Percentiles rank a stretch among this genome's conserved stretches.
Conservation (phyloP, 2,329 filamentous ascomycete species). For the Dryadomyces quercus-mongolicae region DNA sequence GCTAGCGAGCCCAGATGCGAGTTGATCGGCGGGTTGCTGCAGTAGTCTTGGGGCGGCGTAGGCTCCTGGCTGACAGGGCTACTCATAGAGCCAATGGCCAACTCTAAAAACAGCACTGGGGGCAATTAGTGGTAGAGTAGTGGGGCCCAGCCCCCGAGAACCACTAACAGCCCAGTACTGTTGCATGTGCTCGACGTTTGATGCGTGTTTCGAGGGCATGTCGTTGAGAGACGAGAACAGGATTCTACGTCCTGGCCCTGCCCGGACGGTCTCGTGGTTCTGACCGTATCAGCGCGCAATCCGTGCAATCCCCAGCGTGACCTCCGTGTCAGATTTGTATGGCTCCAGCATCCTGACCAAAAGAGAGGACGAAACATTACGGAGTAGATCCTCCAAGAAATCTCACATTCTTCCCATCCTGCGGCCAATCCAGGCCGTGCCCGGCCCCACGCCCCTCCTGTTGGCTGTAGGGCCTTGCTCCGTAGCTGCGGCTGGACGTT, state of each 20-base stretch:
- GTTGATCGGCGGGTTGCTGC: no score
- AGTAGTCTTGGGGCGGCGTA: no score
- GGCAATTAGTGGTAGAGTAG: background rate
- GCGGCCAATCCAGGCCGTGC: background rate
- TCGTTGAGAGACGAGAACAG: no score
- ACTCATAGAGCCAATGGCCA: background rate
- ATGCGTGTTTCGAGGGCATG: background rate
- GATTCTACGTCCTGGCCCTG: no score
- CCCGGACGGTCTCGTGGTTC: background rate
- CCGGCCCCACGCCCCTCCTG: background rate
- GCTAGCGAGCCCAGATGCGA: no score
- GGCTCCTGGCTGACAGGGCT: background rate
- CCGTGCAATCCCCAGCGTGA: no score
- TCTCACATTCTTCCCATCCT: background rate
- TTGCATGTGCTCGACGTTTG: background rate
- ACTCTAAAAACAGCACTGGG: background rate
- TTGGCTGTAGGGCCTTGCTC: background rate
- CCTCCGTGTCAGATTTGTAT: no score
- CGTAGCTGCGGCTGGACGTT: no score
- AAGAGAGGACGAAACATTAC: no score
- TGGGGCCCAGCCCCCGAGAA: background rate
- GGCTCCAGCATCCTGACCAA: no score
- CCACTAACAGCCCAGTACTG: background rate
- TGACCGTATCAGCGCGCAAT: no score
- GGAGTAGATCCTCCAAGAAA: no score